Base-by-base conservation (phyloP, 1,139 yeast species). In the Debaryomyces nepalensis region DNA sequence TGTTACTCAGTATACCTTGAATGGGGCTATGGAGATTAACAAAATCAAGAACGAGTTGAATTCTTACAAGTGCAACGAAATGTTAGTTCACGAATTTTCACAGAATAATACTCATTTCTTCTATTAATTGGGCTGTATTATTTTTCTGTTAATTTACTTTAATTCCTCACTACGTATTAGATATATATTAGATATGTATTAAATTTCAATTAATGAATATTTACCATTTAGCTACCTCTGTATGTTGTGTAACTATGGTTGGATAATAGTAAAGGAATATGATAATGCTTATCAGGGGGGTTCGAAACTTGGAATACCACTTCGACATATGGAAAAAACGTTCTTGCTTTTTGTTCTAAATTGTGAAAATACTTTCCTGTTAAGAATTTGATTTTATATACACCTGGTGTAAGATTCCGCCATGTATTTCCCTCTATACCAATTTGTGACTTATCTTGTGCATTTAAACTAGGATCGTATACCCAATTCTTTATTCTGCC, bases 221-320 rank as follows among this genome's bases (percentile, higher is more conserved):
- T 33, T 23, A 16, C 15, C 16, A 16, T 31, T 43, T 47, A 84
- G 53, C 87, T 81, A 3, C 97, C 97, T 49, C 97, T 77, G 65
- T 90, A 90, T 0, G 97, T 90, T 11, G 95, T 81, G 66, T 89
- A 90, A 35, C 96, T 85, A 63, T 83, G 87, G 58, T 87, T 87
- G 33, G 96, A 82, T 43, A 90, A 70, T 43, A 90, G 71, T 49
- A 90, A 67, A 0, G 97, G 97, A 43, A 90, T 83, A 59, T 90
- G 97, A 63, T 88, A 90, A 63, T 90, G 97, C 29, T 77, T 67
- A 50, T 84, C 90, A 0, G 91, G 84, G 0, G 86, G 84, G 49
- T 74, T 69, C 8, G 74, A 75, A 5, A 89, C 79, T 33, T 75
- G 76, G 58, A 89, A 89, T 1, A 75, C 71, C 36, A 89, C 86